phyloP scores from a whole-genome alignment of 2,329 filamentous ascomycete genomes.

The Polytolypa hystricis region DNA sequence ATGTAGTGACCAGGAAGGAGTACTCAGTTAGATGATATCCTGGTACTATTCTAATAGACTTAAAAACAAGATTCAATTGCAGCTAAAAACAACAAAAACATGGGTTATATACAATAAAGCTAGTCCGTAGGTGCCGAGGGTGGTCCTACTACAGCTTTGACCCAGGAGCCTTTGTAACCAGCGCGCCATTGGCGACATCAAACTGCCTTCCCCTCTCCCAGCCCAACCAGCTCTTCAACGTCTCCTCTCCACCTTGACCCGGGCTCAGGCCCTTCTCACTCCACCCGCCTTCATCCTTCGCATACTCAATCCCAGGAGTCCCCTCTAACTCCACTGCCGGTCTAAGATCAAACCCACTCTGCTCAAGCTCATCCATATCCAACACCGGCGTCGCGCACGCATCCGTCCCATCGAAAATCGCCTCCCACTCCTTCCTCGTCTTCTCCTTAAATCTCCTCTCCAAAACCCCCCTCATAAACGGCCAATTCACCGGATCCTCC shows the following conservation, averaged over 20 bases:
- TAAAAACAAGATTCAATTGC: too few species aligned
- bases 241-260: conserved; percentile 61
- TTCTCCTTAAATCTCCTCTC: conserved; percentile 54
- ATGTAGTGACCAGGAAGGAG: too few species aligned
- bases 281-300: conserved; percentile 59
- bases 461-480: conserved; percentile 51
- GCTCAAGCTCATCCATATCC: conserved; percentile 59
- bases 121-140: too few species aligned
- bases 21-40: too few species aligned
- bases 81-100: too few species aligned
- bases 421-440: conserved; percentile 71
- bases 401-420: conserved; percentile 77
- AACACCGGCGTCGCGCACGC: conserved; percentile 87
- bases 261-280: conserved; percentile 46
- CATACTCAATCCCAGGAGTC: conserved; percentile 54
- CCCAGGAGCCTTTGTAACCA: conserved; percentile 43
- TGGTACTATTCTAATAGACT: too few species aligned
- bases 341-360: conserved; percentile 39
- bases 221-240: conserved; percentile 61
- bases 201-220: conserved; percentile 66
- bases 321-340: conserved; percentile 43
- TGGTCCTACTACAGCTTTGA: conserved; percentile 10
- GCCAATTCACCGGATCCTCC: conserved; percentile 56
- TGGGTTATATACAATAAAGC: too few species aligned
- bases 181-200: conserved; percentile 50